phyloP scores from a whole-genome alignment of 2,329 filamentous ascomycete genomes.

The Geosmithia morbida region DNA sequence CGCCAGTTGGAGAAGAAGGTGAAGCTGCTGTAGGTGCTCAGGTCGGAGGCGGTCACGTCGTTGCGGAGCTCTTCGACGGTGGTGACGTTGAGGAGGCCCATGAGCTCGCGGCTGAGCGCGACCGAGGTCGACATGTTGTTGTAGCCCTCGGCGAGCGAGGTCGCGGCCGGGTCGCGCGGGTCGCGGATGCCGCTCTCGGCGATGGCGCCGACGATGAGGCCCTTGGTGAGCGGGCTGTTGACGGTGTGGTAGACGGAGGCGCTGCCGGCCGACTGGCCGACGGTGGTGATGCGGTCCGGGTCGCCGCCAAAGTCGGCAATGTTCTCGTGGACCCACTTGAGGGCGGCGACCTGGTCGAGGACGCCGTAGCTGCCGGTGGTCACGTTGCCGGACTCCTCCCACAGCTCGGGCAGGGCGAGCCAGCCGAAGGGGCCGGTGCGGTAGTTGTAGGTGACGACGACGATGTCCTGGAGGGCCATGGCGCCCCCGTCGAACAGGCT shows the following conservation, averaged over 20 bases:
- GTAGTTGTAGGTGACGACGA: constrained; percentile 28
- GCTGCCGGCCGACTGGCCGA: constrained; percentile 15
- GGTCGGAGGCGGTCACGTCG: neutral
- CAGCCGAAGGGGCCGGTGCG: constrained; percentile 6
- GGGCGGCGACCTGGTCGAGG: constrained; percentile 12
- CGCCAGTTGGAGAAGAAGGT: constrained; percentile 2
- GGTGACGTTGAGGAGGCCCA: neutral
- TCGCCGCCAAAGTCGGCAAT: constrained; percentile 35
- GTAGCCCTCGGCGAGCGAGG: constrained; percentile 3
- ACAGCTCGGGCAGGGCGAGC: constrained; percentile 19
- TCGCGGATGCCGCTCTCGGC: constrained; percentile 4
- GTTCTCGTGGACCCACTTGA: constrained; percentile 37
- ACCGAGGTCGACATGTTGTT: constrained; percentile 1
- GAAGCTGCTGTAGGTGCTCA: neutral
- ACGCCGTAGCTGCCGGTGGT: constrained; percentile 7
- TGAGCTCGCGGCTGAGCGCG: neutral
- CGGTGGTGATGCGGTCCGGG: constrained; percentile 28
- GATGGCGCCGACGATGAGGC: constrained; percentile 4
- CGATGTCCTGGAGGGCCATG: constrained; percentile 10
- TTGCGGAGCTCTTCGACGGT: constrained; percentile 1
- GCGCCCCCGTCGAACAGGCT: constrained; percentile 17
- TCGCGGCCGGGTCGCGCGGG: constrained; percentile 2
- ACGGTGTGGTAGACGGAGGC: constrained; percentile 11
- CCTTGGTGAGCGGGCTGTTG: constrained; percentile 3
- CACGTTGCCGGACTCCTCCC: constrained; percentile 13